Evolutionary conservation across 495 filamentous ascomycete species (phyloP), one percentile per base, ranked within the genome.

Genomic region (Lindgomyces ingoldianus): DNA sequence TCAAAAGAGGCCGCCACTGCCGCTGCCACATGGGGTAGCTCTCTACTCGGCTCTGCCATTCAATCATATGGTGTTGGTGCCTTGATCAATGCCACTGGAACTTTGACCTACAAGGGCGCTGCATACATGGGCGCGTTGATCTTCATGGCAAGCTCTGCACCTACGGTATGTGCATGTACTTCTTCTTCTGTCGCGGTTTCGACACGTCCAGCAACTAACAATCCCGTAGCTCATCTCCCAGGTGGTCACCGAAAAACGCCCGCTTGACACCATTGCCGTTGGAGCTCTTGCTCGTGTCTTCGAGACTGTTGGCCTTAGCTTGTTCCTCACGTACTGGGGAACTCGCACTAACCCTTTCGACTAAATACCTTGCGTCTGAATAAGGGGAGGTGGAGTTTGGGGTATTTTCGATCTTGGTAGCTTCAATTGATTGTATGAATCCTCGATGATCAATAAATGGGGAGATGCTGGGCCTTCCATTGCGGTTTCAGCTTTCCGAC

Each of bases 311-410:
- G 94, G 94, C 36, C 82, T 98, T 44, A 90, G 88, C 58, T 70
- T 97, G 74, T 91, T 97, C 84, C 79, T 98, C 63, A 96, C 91
- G 68, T 98, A 89, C 87, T 98, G 94, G 94, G 94, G 94, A 67
- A 96, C 93, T 55, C 87, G 88, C 69, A 95, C 91, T 75, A 89
- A 90, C 79, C 89, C 91, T 41, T 76, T 76, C 65, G 73, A 75
- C 64, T 76, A 74, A 64, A 65, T 25, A 36, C 48, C 33, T 58
- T 16, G 10, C 62, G 46, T 22, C 42, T 49, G 18, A 36, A 12
- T 19, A 24, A 19, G 36, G 3, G 50, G 36, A 55, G 44, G 60
- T 11, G 55, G 30, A 52, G 39, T 57, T 52, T 26, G 12, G 61
- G 45, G 19, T 19, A 30, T 60, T 56, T 55, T 6, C 33, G 14